Percentiles rank a stretch among this genome's conserved stretches.
phyloP scores from a whole-genome alignment of 352 stramenopile species.

The Phytopythium delawarense region DNA sequence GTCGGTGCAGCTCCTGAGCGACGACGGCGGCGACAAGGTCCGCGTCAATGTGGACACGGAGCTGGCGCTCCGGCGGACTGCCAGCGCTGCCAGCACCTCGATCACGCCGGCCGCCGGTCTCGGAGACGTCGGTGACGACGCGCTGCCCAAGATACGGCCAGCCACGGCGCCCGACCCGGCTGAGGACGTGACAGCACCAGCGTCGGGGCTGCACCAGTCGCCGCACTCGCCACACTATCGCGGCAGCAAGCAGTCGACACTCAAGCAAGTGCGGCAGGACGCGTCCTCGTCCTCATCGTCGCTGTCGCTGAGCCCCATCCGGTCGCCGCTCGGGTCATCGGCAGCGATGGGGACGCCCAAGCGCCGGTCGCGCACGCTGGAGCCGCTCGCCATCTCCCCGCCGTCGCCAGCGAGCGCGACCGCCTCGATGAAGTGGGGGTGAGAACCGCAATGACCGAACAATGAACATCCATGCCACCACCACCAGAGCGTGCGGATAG shows the following conservation, averaged over 20 bases:
- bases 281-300: background rate
- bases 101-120: constrained; percentile 1
- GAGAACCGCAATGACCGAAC: background rate
- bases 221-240: background rate
- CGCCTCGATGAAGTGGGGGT: background rate
- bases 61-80: constrained; percentile 27
- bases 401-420: background rate
- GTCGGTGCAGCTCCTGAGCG: constrained; percentile 40
- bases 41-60: constrained; percentile 56
- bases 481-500: background rate
- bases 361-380: constrained; percentile 46
- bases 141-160: constrained; percentile 42
- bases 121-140: constrained; percentile 17
- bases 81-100: constrained; percentile 12
- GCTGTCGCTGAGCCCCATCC: constrained; percentile 23
- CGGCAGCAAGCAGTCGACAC: constrained; percentile 21
- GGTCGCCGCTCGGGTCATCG: constrained; percentile 22
- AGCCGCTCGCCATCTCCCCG: constrained; percentile 18
- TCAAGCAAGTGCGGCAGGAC: constrained; percentile 35
- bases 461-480: background rate
- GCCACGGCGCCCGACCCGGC: constrained; percentile 29
- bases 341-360: constrained; percentile 24
- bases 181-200: constrained; percentile 12
- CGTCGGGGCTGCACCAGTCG: constrained; percentile 1
- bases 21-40: constrained; percentile 51